phyloP scores from a whole-genome alignment of 2,329 filamentous ascomycete genomes.

The Aspergillus fijiensis region DNA sequence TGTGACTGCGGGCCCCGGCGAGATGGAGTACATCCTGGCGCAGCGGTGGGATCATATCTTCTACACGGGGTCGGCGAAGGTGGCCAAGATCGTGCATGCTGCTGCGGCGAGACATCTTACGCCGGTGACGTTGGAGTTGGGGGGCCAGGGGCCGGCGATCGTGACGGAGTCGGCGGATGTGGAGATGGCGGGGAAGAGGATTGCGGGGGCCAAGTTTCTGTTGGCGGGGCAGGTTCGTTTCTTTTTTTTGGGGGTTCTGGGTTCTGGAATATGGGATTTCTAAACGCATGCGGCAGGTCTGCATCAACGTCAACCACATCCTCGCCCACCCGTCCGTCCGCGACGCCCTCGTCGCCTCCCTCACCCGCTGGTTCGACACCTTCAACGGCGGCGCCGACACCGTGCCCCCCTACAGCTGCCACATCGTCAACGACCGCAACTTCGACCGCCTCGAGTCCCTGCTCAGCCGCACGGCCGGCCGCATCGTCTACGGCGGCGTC shows the following conservation, averaged over 20 bases:
- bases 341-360: slow-evolving; percentile 36
- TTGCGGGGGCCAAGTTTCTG: slow-evolving; percentile 45
- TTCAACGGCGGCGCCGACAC: slow-evolving; percentile 26
- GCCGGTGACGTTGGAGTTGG: slow-evolving; percentile 46
- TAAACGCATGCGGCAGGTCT: slow-evolving; percentile 20
- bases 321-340: slow-evolving; percentile 44
- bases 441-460: slow-evolving; percentile 43
- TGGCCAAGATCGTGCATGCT: slow-evolving; percentile 40
- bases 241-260: too few relatives aligned
- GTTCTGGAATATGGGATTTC: too few relatives aligned
- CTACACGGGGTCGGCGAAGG: slow-evolving; percentile 45
- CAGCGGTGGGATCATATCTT: slow-evolving; percentile 48
- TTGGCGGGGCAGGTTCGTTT: slow-evolving; percentile 43
- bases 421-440: slow-evolving; percentile 47
- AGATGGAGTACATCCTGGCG: slow-evolving; percentile 40
- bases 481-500: slow-evolving; percentile 38
- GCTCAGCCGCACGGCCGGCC: slow-evolving; percentile 38
- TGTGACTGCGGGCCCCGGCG: slow-evolving; percentile 38
- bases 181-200: slow-evolving; percentile 45
- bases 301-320: slow-evolving; percentile 46
- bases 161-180: slow-evolving; percentile 44
- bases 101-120: slow-evolving; percentile 51
- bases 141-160: slow-evolving; percentile 49
- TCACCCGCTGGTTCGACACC: slow-evolving; percentile 36
- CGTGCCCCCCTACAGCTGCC: slow-evolving; percentile 24